Conservation (phyloP, 352 stramenopile genomes). For the Globisporangium uncinulatum region DNA sequence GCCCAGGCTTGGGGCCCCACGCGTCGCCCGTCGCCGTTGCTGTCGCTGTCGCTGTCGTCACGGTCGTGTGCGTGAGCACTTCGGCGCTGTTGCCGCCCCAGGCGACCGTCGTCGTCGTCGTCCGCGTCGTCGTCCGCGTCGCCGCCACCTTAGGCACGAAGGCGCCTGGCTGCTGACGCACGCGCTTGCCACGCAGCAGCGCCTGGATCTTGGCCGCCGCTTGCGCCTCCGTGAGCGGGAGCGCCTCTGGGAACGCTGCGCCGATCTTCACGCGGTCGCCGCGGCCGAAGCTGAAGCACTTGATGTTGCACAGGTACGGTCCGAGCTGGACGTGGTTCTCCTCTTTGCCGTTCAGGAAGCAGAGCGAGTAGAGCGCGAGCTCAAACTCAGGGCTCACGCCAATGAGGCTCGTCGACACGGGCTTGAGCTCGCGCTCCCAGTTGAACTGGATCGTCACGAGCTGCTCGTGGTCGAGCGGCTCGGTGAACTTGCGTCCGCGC, state of each 20-base stretch:
- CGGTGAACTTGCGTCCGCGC: slow-evolving; percentile 56
- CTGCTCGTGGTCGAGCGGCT: slow-evolving; percentile 86
- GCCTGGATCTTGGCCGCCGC: slow-evolving; percentile 75
- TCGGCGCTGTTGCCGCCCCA: slow-evolving; percentile 11
- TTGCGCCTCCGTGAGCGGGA: slow-evolving; percentile 65
- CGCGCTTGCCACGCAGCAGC: slow-evolving; percentile 39
- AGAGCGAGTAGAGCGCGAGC: slow-evolving; percentile 95
- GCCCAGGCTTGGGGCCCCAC: slow-evolving; percentile 19
- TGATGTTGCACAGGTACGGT: slow-evolving; percentile 86
- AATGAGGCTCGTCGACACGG: slow-evolving; percentile 91
- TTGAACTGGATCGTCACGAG: slow-evolving; percentile 94
- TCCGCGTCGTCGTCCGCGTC: slow-evolving; percentile 2
- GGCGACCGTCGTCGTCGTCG: slow-evolving; percentile 6
- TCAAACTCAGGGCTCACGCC: slow-evolving; percentile 95
- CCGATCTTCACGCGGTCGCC: slow-evolving; percentile 75
- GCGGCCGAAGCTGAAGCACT: slow-evolving; percentile 82
- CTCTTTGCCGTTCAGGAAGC: slow-evolving; percentile 89
- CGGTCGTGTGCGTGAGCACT: slow-evolving; percentile 5
- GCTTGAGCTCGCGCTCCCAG: slow-evolving; percentile 87
- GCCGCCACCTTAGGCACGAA: not conserved
- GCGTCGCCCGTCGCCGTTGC: slow-evolving; percentile 3
- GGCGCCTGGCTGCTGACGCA: slow-evolving; percentile 20
- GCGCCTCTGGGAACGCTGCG: slow-evolving; percentile 70
- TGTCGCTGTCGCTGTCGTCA: slow-evolving; percentile 11
- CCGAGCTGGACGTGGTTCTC: slow-evolving; percentile 84